Evolutionary conservation across 1,284 basidiomycete species (phyloP).

Genomic region (Xanthoconium separans): DNA sequence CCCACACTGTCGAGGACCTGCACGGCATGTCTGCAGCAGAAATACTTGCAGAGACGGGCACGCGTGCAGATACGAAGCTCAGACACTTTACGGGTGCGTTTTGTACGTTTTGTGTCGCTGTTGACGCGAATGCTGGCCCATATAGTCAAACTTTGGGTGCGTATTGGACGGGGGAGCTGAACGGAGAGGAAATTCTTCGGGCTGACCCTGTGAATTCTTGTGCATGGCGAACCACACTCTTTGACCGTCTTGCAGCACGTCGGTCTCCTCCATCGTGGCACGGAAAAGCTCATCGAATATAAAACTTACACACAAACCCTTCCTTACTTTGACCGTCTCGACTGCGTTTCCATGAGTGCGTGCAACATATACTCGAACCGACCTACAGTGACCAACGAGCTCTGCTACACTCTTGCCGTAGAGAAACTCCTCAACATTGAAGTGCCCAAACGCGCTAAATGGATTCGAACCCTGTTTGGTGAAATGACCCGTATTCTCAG

Average conservation of each 20-base stretch:
- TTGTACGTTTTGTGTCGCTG: slow-evolving; percentile 4
- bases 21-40: slow-evolving; percentile 77
- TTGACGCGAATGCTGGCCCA: slow-evolving; percentile 7
- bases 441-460: slow-evolving; percentile 97
- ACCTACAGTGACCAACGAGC: slow-evolving; percentile 87
- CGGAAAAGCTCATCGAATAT: slow-evolving; percentile 99
- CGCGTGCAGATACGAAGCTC: slow-evolving; percentile 78
- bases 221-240: background rate
- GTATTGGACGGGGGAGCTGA: slow-evolving; percentile 57
- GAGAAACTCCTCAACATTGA: slow-evolving; percentile 99
- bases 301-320: slow-evolving; percentile 98
- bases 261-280: slow-evolving; percentile 95
- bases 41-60: slow-evolving; percentile 74
- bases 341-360: slow-evolving; percentile 99
- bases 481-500: slow-evolving; percentile 97
- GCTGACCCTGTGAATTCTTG: slow-evolving; percentile 73
- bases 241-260: slow-evolving; percentile 68
- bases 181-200: slow-evolving; percentile 93
- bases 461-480: slow-evolving; percentile 97
- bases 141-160: slow-evolving; percentile 87
- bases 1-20: slow-evolving; percentile 78
- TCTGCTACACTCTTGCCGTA: slow-evolving; percentile 95
- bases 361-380: slow-evolving; percentile 7
- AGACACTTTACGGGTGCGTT: slow-evolving; percentile 86
- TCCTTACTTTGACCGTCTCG: slow-evolving; percentile 99